Evolutionary conservation across 306 rosid genomes (phyloP), one percentile per base, ranked within the genome.

Genomic region (Glycine soja): DNA sequence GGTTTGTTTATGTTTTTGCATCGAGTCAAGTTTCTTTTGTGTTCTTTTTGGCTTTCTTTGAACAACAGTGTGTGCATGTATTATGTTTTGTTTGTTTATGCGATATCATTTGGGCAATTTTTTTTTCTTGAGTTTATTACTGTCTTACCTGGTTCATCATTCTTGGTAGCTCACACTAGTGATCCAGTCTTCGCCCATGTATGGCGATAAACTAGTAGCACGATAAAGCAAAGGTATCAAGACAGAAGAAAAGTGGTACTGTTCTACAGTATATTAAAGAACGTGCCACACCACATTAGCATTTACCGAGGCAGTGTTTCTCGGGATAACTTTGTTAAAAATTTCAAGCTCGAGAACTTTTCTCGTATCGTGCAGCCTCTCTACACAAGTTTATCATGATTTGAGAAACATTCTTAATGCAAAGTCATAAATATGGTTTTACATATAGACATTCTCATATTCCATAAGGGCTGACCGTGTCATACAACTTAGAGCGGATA

Each of bases 201-300:
- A 32, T 63, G 69, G 69, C 45, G 10, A 63, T 32, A 14, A 34
- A 46, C 10, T 63, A 30, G 69, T 32, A 12, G 10, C 69, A 63
- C 46, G 69, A 63, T 63, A 63, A 63, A 63, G 69, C 46, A 6
- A 63, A 63, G 16, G 69, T 63, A 63, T 63, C 69, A 63, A 63
- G 69, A 63, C 14, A 63, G 46, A 63, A 34, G 69, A 63, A 63
- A 63, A 63, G 69, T 34, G 69, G 34, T 34, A 61, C 42, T 61
- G 67, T 34, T 30, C 19, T 30, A 63, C 45, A 6, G 45, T 63
- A 12, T 63, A 32, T 63, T 63, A 34, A 63, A 63, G 45, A 63
- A 63, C 46, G 69, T 63, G 69, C 69, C 69, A 63, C 45, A 11
- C 18, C 69, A 63, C 46, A 34, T 13, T 63, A 38, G 13, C 69